Base-by-base conservation (phyloP, 2,329 filamentous ascomycete species). In the Pseudofabraea citricarpa region DNA sequence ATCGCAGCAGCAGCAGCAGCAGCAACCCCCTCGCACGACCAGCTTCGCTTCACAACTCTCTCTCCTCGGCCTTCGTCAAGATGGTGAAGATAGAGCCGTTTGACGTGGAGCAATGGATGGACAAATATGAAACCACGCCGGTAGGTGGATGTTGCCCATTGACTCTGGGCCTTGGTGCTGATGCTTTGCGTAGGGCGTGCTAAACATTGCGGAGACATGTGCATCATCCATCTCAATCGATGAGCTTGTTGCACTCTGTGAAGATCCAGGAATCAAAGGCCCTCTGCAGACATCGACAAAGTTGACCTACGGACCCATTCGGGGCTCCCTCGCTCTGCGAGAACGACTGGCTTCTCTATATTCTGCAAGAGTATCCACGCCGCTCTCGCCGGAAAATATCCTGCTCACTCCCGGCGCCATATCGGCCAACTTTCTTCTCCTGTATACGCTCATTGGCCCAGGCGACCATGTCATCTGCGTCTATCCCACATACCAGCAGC, bases 391-490 rank as follows among this genome's bases (percentile, higher is more conserved):
- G 1, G 79, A 89, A 13, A 81, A 85, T 55, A 74, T 95, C 31
- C 64, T 94, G 41, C 81, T 91, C 46, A 88, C 87, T 0, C 79
- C 84, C 22, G 90, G 90, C 8, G 88, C 87, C 12, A 94, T 94
- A 40, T 74, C 79, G 5, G 89, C 88, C n/a, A 95, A 95, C 58
- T 87, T 89, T 54, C 67, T 93, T n/a, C 68, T 82, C 2, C 74
- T 93, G 6, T 90, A 90, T 61, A 72, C 83, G 1, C 70, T 93
- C 6, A 60, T 93, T 2, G 77, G 79, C 0, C 77, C 81, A 0
- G 85, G 82, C 1, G 87, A 95, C 58, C 89, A 95, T 71, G 85
- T 91, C 36, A 76, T 95, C 46, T 93, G 87, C 57, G 85, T 93
- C 45, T 87, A 90, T 59, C 89, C 90, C 10, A 91, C 87, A 1